A percentile compares a stretch with the other conserved stretches of the same genome.
These are phyloP conservation scores for Apiospora saccharicola DNA, from an alignment of 2,329 filamentous ascomycete species.

Conservation along the genomic window DNA sequence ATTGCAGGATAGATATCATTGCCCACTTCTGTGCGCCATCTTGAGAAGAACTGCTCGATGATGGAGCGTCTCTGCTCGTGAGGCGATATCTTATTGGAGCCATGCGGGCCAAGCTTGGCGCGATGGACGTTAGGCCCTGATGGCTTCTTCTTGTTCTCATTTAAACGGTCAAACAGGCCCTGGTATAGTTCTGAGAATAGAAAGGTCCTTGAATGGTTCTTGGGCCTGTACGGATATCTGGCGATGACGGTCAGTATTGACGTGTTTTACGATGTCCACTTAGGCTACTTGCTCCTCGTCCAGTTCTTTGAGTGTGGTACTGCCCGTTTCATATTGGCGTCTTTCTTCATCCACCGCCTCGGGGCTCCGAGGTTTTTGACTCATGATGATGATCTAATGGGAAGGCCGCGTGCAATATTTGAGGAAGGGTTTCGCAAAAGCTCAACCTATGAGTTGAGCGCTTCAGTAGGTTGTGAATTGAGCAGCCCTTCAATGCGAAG, in stretches of 20 bases:
- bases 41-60: slow-evolving; percentile 83
- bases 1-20: slow-evolving; percentile 93
- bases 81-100: slow-evolving; percentile 66
- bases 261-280: slow-evolving; percentile 14
- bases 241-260: slow-evolving; percentile 22
- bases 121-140: slow-evolving; percentile 56
- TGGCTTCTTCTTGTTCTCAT: slow-evolving; percentile 80
- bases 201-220: slow-evolving; percentile 80
- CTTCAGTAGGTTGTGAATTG: neutral
- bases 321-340: slow-evolving; percentile 55
- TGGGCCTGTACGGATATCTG: slow-evolving; percentile 83
- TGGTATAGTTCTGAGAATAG: slow-evolving; percentile 82
- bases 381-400: slow-evolving; percentile 40
- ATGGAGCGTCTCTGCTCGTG: slow-evolving; percentile 82
- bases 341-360: slow-evolving; percentile 59
- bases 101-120: slow-evolving; percentile 66
- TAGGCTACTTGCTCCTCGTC: slow-evolving; percentile 50
- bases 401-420: neutral
- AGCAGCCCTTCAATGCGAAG: neutral
- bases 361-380: slow-evolving; percentile 42
- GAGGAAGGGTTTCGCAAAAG: neutral
- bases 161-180: slow-evolving; percentile 81
- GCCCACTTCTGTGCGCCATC: slow-evolving; percentile 89
- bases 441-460: neutral
- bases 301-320: slow-evolving; percentile 51